Percentiles rank a stretch among this genome's conserved stretches.
Conservation (phyloP, 2,329 filamentous ascomycete species). For the Bipolaris sorokiniana region DNA sequence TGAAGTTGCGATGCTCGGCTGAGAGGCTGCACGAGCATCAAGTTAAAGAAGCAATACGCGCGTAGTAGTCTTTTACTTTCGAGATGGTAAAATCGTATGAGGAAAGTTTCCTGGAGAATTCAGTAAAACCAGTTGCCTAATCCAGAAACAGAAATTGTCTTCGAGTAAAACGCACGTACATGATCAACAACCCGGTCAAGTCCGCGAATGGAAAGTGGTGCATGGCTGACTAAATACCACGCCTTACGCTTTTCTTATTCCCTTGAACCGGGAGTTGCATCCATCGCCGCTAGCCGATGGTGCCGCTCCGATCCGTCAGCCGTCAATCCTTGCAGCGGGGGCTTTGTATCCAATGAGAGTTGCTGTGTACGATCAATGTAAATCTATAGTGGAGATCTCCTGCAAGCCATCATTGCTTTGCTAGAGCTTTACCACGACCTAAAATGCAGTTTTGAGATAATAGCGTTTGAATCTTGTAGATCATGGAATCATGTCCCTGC, state of each 20-base stretch:
- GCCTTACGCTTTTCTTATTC: slow-evolving; percentile 1
- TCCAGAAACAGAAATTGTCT: neutral
- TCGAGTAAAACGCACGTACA: neutral
- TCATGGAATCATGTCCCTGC: neutral
- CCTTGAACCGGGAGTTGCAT: neutral
- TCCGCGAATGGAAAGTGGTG: slow-evolving; percentile 2
- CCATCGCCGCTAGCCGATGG: slow-evolving; percentile 2
- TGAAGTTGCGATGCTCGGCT: neutral
- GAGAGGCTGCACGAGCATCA: neutral
- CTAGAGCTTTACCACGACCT: neutral
- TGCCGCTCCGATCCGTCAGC: slow-evolving; percentile 2
- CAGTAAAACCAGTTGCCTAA: neutral
- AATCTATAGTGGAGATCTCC: slow-evolving; percentile 1
- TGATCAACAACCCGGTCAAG: neutral
- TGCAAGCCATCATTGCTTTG: slow-evolving; percentile 5
- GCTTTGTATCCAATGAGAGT: neutral
- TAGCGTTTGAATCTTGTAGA: neutral
- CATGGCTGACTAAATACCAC: neutral
- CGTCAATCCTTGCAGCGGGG: neutral
- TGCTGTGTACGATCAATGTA: neutral
- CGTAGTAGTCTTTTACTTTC: neutral
- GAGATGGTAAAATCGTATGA: neutral
- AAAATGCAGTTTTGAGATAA: neutral
- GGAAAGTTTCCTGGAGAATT: neutral
- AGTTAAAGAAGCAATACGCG: neutral